Evolutionary conservation across 2,329 filamentous ascomycete genomes (phyloP).

Genomic region (Colletotrichum euphorbiae): DNA sequence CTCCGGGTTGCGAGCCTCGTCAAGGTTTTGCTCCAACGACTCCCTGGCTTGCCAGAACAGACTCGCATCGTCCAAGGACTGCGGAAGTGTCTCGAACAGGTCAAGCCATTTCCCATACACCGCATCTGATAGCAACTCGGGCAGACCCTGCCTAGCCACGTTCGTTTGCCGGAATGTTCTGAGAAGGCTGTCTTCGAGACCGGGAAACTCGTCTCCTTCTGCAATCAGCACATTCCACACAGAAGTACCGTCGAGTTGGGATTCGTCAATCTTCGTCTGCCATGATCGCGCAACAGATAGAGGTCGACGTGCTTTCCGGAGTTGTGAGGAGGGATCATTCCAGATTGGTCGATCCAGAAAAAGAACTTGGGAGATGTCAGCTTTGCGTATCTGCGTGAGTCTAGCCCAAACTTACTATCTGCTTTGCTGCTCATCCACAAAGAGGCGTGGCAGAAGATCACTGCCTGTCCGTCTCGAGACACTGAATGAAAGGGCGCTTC

Average conservation of each 20-base stretch:
- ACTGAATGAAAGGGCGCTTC: constrained; percentile 40
- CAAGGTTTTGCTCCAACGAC: constrained; percentile 52
- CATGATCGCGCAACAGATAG: constrained; percentile 30
- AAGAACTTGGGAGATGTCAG: constrained; percentile 44
- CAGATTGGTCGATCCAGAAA: constrained; percentile 47
- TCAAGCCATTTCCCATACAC: constrained; percentile 51
- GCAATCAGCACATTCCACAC: constrained; percentile 38
- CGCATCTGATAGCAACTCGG: constrained; percentile 40
- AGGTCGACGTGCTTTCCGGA: constrained; percentile 41
- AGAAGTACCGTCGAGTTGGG: constrained; percentile 35
- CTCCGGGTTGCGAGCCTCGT: constrained; percentile 33
- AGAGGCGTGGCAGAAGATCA: constrained; percentile 49
- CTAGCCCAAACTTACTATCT: constrained; percentile 28
- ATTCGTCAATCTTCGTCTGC: constrained; percentile 37
- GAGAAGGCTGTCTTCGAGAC: constrained; percentile 35
- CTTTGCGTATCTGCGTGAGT: not conserved
- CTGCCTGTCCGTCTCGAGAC: constrained; percentile 41
- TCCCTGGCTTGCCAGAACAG: constrained; percentile 48
- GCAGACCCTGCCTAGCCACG: constrained; percentile 30
- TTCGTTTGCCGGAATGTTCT: constrained; percentile 20
- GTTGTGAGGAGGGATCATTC: constrained; percentile 36
- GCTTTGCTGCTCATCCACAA: constrained; percentile 47
- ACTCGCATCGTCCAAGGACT: constrained; percentile 24
- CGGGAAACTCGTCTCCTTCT: constrained; percentile 33
- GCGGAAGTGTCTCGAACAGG: constrained; percentile 45